phyloP scores from a whole-genome alignment of 2,329 filamentous ascomycete genomes.

The Calonectria pseudoreteaudii region DNA sequence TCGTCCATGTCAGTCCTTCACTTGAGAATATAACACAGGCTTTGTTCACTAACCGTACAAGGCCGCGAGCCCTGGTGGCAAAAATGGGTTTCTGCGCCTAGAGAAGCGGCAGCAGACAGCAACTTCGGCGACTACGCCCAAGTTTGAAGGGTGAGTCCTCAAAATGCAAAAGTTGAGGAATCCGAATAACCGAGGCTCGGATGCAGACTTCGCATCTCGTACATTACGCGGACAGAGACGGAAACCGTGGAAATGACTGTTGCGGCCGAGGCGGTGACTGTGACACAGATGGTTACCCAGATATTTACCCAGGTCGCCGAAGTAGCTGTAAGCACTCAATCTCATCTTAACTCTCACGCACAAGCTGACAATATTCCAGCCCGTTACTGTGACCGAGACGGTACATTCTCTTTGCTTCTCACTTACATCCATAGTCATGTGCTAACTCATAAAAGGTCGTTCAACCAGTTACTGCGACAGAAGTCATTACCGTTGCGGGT shows the following conservation, averaged over 20 bases:
- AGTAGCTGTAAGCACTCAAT: slow-evolving; percentile 26
- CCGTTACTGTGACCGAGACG: slow-evolving; percentile 32
- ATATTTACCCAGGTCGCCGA: slow-evolving; percentile 27
- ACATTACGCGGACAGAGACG: slow-evolving; percentile 36
- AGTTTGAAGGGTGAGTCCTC: slow-evolving; percentile 41
- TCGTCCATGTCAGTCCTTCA: slow-evolving; percentile 33
- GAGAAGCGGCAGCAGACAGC: slow-evolving; percentile 34
- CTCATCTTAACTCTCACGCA: too few species aligned
- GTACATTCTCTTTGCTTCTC: neutral
- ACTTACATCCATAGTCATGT: neutral
- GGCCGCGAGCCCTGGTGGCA: slow-evolving; percentile 31
- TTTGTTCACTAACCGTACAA: slow-evolving; percentile 18
- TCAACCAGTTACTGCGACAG: slow-evolving; percentile 26
- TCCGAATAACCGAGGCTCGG: slow-evolving; percentile 10
- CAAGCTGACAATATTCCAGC: slow-evolving; percentile 19
- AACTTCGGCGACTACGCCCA: slow-evolving; percentile 6
- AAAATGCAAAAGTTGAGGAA: neutral
- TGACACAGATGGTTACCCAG: neutral
- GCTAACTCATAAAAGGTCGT: slow-evolving; percentile 11
- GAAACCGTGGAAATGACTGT: slow-evolving; percentile 37
- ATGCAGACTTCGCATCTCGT: slow-evolving; percentile 38
- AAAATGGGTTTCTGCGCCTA: slow-evolving; percentile 23
- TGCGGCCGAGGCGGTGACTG: slow-evolving; percentile 25
- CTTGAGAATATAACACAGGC: neutral
- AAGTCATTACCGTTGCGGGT: slow-evolving; percentile 28